Evolutionary conservation across 1,284 basidiomycete species (phyloP).

Genomic region (Naganishia liquefaciens): DNA sequence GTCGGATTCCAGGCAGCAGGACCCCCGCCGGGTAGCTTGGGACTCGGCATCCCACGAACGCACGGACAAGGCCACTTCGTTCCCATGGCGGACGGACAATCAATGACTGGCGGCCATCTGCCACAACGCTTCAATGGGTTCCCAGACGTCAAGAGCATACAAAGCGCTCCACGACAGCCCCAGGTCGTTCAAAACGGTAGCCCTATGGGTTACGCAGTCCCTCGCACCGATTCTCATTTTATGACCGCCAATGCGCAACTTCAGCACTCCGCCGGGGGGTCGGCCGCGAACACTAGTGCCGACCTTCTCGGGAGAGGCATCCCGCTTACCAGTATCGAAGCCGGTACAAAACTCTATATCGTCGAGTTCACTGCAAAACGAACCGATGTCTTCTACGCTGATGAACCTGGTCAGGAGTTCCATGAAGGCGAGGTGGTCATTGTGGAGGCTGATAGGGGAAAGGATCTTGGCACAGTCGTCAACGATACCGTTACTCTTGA

Average conservation of each 20-base stretch:
- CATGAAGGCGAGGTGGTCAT: slow-evolving; percentile 86
- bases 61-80: background rate
- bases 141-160: background rate
- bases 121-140: no score
- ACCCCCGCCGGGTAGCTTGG: background rate
- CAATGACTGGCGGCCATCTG: background rate
- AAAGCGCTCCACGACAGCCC: background rate
- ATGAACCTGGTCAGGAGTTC: slow-evolving; percentile 61
- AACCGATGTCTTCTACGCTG: slow-evolving; percentile 89
- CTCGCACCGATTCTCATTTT: background rate
- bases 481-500: slow-evolving; percentile 86
- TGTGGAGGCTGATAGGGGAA: slow-evolving; percentile 90
- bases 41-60: background rate
- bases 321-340: slow-evolving; percentile 76
- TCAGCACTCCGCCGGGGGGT: no score
- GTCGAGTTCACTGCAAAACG: slow-evolving; percentile 97
- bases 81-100: background rate
- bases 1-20: slow-evolving; percentile 1
- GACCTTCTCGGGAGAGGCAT: slow-evolving; percentile 84
- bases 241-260: background rate
- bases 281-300: background rate
- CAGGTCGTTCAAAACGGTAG: background rate
- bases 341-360: slow-evolving; percentile 86
- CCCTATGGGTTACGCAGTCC: background rate
- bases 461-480: slow-evolving; percentile 85